These are phyloP conservation scores for Coccomyxa subellipsoidea DNA, from an alignment of 163 green algal genomes.

Conservation along the genomic window DNA sequence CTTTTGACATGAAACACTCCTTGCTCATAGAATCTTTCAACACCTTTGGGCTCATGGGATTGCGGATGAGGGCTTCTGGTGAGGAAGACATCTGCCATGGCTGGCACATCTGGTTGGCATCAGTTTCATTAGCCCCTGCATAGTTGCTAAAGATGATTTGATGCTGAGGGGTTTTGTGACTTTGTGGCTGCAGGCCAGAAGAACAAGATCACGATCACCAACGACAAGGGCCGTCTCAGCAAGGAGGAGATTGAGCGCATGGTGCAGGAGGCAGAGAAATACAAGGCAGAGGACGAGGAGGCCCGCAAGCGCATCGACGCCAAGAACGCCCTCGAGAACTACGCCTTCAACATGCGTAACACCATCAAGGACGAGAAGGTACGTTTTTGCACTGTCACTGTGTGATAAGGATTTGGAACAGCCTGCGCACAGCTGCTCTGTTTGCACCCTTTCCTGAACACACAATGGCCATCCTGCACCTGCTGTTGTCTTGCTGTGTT, in stretches of 20 bases:
- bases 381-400: no score
- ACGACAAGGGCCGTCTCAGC: slow-evolving; percentile 70
- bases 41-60: no score
- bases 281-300: slow-evolving; percentile 77
- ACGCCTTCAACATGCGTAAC: slow-evolving; percentile 98
- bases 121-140: no score
- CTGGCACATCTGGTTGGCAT: no score
- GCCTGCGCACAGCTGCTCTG: background rate
- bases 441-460: background rate
- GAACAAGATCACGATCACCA: slow-evolving; percentile 75
- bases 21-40: no score
- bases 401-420: no score
- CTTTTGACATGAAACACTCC: no score
- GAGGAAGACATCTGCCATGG: no score
- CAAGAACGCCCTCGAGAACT: slow-evolving; percentile 97
- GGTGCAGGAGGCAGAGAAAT: slow-evolving; percentile 83
- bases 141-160: no score
- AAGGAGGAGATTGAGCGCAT: slow-evolving; percentile 98
- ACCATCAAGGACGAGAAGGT: slow-evolving; percentile 83
- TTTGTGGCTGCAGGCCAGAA: slow-evolving; percentile 40
- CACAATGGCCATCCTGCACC: slow-evolving; percentile 76
- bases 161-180: no score
- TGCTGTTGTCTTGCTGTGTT: slow-evolving; percentile 44
- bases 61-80: no score
- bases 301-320: slow-evolving; percentile 74